These are phyloP conservation scores for Colletotrichum australisinense DNA, from an alignment of 2,329 filamentous ascomycete species.

Conservation along the genomic window DNA sequence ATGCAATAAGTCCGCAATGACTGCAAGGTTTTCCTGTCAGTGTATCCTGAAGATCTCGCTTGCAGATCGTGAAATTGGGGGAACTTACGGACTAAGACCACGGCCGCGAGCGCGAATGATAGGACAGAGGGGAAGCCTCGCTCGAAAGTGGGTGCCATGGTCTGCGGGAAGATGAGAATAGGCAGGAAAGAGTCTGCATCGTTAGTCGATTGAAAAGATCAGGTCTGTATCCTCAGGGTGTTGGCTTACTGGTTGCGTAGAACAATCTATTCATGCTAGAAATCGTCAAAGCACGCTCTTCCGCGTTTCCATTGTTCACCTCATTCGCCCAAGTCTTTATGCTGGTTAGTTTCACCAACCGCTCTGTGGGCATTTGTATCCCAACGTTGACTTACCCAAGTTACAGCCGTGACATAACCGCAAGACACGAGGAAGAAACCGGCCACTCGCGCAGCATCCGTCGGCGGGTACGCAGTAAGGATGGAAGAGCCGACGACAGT, in stretches of 20 bases:
- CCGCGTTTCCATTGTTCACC: slow-evolving; percentile 44
- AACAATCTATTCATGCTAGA: slow-evolving; percentile 47
- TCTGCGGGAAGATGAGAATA: slow-evolving; percentile 48
- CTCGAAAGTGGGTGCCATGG: slow-evolving; percentile 44
- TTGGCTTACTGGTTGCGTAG: slow-evolving; percentile 38
- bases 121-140: slow-evolving; percentile 13
- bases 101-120: slow-evolving; percentile 3
- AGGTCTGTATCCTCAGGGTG: fast-evolving
- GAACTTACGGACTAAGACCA: slow-evolving; percentile 23
- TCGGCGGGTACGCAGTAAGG: slow-evolving; percentile 5
- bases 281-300: slow-evolving; percentile 46
- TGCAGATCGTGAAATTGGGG: fast-evolving
- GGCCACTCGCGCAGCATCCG: slow-evolving; percentile 10
- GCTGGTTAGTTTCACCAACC: too few species aligned
- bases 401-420: slow-evolving; percentile 18
- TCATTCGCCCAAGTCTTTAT: slow-evolving; percentile 48
- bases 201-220: background rate
- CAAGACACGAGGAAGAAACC: slow-evolving; percentile 20
- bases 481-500: slow-evolving; percentile 21
- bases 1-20: slow-evolving; percentile 14
- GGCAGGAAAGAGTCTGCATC: slow-evolving; percentile 43
- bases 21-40: background rate
- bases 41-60: background rate
- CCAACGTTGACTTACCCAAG: background rate
- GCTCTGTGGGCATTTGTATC: too few species aligned